Percentiles rank a stretch among this genome's conserved stretches.
These are phyloP conservation scores for Solanum pinnatisectum DNA, from an alignment of 257 asterid species.

Conservation along the genomic window DNA sequence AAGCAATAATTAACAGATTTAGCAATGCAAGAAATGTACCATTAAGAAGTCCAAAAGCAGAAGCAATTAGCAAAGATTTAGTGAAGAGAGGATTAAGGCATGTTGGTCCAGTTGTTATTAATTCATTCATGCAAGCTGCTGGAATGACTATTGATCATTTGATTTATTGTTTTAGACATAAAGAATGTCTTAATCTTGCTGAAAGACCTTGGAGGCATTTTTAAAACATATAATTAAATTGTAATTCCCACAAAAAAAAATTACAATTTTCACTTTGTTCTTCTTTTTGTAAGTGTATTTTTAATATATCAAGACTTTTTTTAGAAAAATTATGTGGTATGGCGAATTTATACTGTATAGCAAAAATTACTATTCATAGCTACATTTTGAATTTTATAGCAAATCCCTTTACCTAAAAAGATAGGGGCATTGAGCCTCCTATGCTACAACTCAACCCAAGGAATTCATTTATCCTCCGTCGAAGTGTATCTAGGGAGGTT, in stretches of 20 bases:
- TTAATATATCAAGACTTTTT: background rate
- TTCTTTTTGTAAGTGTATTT: background rate
- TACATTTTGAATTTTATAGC: too few species aligned
- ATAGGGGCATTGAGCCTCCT: background rate
- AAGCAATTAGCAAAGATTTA: slow-evolving; percentile 80
- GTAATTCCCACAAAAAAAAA: background rate
- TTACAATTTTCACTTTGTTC: background rate
- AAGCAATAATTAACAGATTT: slow-evolving; percentile 67
- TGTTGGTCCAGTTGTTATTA: slow-evolving; percentile 80
- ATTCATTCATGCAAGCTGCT: slow-evolving; percentile 88
- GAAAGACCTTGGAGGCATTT: slow-evolving; percentile 96
- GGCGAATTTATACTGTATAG: too few species aligned
- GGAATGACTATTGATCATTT: slow-evolving; percentile 85
- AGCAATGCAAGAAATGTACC: slow-evolving; percentile 71
- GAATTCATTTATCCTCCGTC: too few species aligned
- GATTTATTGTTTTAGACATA: slow-evolving; percentile 60
- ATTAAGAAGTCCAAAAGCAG: slow-evolving; percentile 76
- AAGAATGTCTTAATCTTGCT: slow-evolving; percentile 64
- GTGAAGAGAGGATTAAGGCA: slow-evolving; percentile 67
- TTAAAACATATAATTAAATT: slow-evolving; percentile 6
- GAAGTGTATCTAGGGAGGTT: fast-evolving
- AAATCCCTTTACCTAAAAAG: too few species aligned
- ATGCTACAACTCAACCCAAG: background rate
- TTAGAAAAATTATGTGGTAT: background rate
- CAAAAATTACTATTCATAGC: background rate